Conservation (phyloP, 1,284 basidiomycete species). For the Anthracocystis walkeri region DNA sequence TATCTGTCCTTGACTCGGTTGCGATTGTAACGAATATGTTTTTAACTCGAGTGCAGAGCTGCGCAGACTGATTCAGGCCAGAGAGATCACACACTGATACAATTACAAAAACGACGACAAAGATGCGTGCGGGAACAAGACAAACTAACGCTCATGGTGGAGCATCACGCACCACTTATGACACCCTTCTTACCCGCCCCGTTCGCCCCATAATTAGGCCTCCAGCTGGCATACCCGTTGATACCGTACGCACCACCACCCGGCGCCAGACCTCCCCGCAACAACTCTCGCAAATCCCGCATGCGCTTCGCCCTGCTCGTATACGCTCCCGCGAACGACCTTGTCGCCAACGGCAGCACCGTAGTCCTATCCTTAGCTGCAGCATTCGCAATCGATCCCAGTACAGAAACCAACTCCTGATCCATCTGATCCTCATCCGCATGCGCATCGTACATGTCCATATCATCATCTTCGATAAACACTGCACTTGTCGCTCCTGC, state of each 20-base stretch:
- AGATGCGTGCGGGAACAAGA: not conserved
- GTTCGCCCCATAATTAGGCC: not conserved
- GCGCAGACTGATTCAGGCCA: not conserved
- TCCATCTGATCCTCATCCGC: slow-evolving; percentile 64
- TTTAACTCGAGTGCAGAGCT: not conserved
- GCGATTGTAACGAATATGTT: slow-evolving; percentile 10
- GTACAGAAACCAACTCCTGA: slow-evolving; percentile 44
- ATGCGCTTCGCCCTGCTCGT: slow-evolving; percentile 58
- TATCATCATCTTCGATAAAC: slow-evolving; percentile 54
- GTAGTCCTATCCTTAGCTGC: slow-evolving; percentile 54
- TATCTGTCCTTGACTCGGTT: slow-evolving; percentile 8
- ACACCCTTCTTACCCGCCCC: slow-evolving; percentile 29
- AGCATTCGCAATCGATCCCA: slow-evolving; percentile 54
- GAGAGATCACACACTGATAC: slow-evolving; percentile 6
- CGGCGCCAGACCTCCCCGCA: slow-evolving; percentile 55
- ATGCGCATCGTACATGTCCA: slow-evolving; percentile 59
- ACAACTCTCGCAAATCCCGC: slow-evolving; percentile 56
- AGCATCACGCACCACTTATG: slow-evolving; percentile 11
- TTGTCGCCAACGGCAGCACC: slow-evolving; percentile 58
- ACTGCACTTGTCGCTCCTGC: slow-evolving; percentile 3
- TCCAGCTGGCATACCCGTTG: slow-evolving; percentile 49
- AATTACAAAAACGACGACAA: slow-evolving; percentile 14
- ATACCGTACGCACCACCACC: slow-evolving; percentile 46
- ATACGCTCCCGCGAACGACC: slow-evolving; percentile 56
- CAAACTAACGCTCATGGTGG: not conserved